phyloP scores from a whole-genome alignment of 2,329 filamentous ascomycete species.

The Pseudogymnoascus sp. region DNA sequence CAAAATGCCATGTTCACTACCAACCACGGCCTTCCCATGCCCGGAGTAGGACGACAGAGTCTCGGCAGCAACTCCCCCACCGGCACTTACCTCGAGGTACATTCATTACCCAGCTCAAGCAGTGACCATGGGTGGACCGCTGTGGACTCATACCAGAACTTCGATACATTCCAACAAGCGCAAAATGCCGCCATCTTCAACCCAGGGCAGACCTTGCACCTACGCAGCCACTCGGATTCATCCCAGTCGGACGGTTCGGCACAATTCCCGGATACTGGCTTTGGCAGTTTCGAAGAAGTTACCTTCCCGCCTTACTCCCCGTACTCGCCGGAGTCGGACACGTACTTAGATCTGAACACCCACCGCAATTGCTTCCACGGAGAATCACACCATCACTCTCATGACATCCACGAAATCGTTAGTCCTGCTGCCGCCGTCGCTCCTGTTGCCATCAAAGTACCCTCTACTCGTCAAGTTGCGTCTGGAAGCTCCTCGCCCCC shows the following conservation, averaged over 20 bases:
- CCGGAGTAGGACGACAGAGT: slow-evolving; percentile 39
- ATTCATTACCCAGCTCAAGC: slow-evolving; percentile 70
- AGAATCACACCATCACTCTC: slow-evolving; percentile 40
- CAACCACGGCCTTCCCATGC: slow-evolving; percentile 37
- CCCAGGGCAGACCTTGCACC: slow-evolving; percentile 80
- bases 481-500: slow-evolving; percentile 55
- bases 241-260: slow-evolving; percentile 64
- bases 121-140: slow-evolving; percentile 83
- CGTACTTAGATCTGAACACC: slow-evolving; percentile 48
- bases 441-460: slow-evolving; percentile 61
- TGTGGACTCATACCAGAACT: slow-evolving; percentile 62
- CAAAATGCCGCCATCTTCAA: slow-evolving; percentile 69
- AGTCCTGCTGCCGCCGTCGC: slow-evolving; percentile 61
- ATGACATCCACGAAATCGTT: slow-evolving; percentile 46
- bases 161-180: slow-evolving; percentile 57
- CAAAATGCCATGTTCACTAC: slow-evolving; percentile 53
- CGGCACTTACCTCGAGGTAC: slow-evolving; percentile 74
- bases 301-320: slow-evolving; percentile 59
- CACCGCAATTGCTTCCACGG: slow-evolving; percentile 56
- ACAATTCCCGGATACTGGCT: slow-evolving; percentile 48
- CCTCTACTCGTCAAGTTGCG: slow-evolving; percentile 50
- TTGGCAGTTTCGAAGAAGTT: slow-evolving; percentile 75
- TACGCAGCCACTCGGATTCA: slow-evolving; percentile 79
- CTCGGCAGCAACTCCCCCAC: slow-evolving; percentile 60
- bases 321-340: slow-evolving; percentile 76